Conservation (phyloP, 2,329 filamentous ascomycete genomes). For the Aspergillus latus region DNA sequence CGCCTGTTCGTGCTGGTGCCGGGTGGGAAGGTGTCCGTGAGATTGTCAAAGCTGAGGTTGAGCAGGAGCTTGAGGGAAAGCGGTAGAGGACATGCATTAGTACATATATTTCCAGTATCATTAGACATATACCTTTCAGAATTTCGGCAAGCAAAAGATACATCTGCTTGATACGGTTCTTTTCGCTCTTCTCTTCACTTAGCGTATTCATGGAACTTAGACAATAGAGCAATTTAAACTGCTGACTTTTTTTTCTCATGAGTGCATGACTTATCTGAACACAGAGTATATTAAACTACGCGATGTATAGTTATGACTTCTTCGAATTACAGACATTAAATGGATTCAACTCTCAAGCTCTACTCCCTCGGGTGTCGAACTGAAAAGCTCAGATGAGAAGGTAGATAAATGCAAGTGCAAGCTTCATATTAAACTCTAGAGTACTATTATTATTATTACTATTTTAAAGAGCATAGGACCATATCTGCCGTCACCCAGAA, state of each 20-base stretch:
- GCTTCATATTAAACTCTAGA: not conserved
- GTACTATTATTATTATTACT: not conserved
- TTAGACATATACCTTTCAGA: not conserved
- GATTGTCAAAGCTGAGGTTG: conserved; percentile 73
- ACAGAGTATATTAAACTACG: no score
- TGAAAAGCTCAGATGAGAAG: no score
- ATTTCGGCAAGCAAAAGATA: not conserved
- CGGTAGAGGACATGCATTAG: conserved; percentile 17
- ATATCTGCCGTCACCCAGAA: not conserved
- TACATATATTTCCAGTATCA: not conserved
- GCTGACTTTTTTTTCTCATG: no score
- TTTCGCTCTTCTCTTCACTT: not conserved
- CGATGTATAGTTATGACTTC: no score
- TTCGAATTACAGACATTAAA: no score
- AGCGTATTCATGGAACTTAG: not conserved
- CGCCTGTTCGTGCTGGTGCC: conserved; percentile 61
- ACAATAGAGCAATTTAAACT: not conserved
- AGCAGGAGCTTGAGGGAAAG: conserved; percentile 36
- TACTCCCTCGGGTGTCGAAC: no score
- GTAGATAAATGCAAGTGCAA: no score
- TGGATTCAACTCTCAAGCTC: no score
- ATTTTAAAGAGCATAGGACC: not conserved
- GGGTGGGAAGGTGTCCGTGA: conserved; percentile 74
- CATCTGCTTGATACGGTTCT: not conserved
- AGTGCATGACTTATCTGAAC: no score